Percentiles rank a stretch among this genome's conserved stretches.
These are phyloP conservation scores for Isatis lusitanica DNA, from an alignment of 441 rosid genomes.

Conservation along the genomic window DNA sequence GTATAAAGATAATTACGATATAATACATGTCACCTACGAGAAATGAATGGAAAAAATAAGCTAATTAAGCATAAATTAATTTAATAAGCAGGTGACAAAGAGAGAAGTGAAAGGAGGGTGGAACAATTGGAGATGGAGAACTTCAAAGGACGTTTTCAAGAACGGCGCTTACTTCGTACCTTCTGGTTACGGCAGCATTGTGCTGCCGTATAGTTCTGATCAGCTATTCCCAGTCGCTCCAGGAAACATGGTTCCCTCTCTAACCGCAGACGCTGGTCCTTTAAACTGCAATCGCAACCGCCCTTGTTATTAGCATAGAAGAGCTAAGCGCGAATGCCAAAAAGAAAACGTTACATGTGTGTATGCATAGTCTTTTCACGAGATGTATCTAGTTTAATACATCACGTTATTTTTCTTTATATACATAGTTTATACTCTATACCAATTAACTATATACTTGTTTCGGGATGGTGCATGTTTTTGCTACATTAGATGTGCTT, in stretches of 20 bases:
- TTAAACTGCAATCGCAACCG: slow-evolving; percentile 44
- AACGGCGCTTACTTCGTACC: slow-evolving; percentile 69
- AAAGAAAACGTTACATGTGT: background rate
- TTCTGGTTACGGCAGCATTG: slow-evolving; percentile 55
- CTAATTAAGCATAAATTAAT: background rate
- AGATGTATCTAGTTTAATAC: slow-evolving; percentile 8
- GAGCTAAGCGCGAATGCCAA: background rate
- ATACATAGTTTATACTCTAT: background rate
- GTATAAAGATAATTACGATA: background rate
- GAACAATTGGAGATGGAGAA: slow-evolving; percentile 66
- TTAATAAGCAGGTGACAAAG: slow-evolving; percentile 52
- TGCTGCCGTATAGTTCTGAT: slow-evolving; percentile 36
- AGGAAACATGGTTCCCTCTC: slow-evolving; percentile 53
- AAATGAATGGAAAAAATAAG: background rate
- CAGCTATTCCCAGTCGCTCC: slow-evolving; percentile 49
- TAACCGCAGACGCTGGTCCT: slow-evolving; percentile 61
- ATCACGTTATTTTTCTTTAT: background rate
- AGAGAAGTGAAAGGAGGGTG: slow-evolving; percentile 50
- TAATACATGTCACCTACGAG: background rate
- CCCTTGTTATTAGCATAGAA: slow-evolving; percentile 43
- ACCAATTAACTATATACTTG: background rate
- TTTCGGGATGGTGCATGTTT: background rate
- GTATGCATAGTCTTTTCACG: slow-evolving; percentile 4
- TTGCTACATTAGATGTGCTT: background rate
- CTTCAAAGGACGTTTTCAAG: slow-evolving; percentile 52